phyloP scores from a whole-genome alignment of 2,329 filamentous ascomycete species.

The Ophiostoma piceae region DNA sequence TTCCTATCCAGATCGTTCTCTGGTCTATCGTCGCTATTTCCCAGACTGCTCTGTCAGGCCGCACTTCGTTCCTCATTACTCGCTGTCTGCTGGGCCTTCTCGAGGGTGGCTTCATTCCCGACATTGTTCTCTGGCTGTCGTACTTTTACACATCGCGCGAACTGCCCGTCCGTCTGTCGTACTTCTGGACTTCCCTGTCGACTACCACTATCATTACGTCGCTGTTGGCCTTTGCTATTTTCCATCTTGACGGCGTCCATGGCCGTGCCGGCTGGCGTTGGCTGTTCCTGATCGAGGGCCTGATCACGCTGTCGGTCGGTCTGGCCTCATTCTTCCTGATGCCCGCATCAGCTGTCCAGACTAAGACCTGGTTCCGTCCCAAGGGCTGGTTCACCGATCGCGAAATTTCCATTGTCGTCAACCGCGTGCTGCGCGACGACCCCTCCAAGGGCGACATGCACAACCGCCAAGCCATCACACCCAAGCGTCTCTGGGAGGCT shows the following conservation, averaged over 20 bases:
- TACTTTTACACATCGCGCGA: slow-evolving; percentile 36
- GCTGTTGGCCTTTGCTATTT: slow-evolving; percentile 35
- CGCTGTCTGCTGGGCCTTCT: slow-evolving; percentile 35
- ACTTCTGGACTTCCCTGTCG: slow-evolving; percentile 34
- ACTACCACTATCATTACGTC: slow-evolving; percentile 34
- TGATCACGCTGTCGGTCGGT: slow-evolving; percentile 41
- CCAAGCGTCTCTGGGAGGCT: slow-evolving; percentile 28
- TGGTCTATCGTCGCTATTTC: slow-evolving; percentile 34
- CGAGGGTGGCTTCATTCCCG: slow-evolving; percentile 36
- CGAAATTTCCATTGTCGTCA: slow-evolving; percentile 54
- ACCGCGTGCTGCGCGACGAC: slow-evolving; percentile 52
- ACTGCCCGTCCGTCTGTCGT: slow-evolving; percentile 33
- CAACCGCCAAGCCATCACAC: slow-evolving; percentile 51
- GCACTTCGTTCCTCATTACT: slow-evolving; percentile 32
- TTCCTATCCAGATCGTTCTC: slow-evolving; percentile 34
- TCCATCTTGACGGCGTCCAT: slow-evolving; percentile 36
- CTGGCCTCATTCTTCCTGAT: slow-evolving; percentile 46
- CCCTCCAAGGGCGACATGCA: slow-evolving; percentile 55
- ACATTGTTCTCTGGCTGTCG: slow-evolving; percentile 35
- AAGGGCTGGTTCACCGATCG: slow-evolving; percentile 55
- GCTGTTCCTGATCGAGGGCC: slow-evolving; percentile 51
- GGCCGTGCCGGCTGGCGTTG: slow-evolving; percentile 39
- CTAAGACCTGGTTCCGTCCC: slow-evolving; percentile 35
- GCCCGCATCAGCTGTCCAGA: slow-evolving; percentile 41
- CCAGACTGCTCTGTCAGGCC: slow-evolving; percentile 33